Evolutionary conservation across 306 rosid genomes (phyloP).

Genomic region (Morella rubra): DNA sequence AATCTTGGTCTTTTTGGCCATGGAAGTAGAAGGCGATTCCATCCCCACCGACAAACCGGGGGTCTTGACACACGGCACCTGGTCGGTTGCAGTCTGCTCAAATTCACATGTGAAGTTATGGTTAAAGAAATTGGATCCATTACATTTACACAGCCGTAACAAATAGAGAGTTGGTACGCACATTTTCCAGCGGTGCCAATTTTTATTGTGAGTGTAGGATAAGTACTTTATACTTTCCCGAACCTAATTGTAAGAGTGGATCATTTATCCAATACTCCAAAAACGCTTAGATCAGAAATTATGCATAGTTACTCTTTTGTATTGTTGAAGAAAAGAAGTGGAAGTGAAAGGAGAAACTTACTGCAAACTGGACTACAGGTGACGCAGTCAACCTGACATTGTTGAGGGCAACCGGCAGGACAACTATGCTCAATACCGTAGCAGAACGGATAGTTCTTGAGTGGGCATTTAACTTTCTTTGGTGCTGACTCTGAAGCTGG

Average conservation of each 20-base stretch:
- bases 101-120: neutral
- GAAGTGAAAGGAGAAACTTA: slow-evolving; percentile 12
- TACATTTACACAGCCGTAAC: neutral
- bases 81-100: slow-evolving; percentile 32
- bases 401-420: slow-evolving; percentile 30
- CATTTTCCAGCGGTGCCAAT: no score
- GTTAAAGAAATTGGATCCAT: neutral
- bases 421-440: slow-evolving; percentile 32
- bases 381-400: slow-evolving; percentile 37
- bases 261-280: no score
- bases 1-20: slow-evolving; percentile 32
- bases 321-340: neutral
- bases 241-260: no score
- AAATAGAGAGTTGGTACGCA: neutral
- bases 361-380: slow-evolving; percentile 42
- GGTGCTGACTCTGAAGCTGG: slow-evolving; percentile 12
- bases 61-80: slow-evolving; percentile 41
- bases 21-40: slow-evolving; percentile 57
- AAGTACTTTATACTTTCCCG: no score
- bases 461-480: slow-evolving; percentile 30
- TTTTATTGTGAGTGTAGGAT: no score
- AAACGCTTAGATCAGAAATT: no score
- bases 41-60: slow-evolving; percentile 62
- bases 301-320: neutral
- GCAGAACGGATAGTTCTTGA: slow-evolving; percentile 23